phyloP scores from a whole-genome alignment of 129 eudicot genomes.

The Flaveria brownii region DNA sequence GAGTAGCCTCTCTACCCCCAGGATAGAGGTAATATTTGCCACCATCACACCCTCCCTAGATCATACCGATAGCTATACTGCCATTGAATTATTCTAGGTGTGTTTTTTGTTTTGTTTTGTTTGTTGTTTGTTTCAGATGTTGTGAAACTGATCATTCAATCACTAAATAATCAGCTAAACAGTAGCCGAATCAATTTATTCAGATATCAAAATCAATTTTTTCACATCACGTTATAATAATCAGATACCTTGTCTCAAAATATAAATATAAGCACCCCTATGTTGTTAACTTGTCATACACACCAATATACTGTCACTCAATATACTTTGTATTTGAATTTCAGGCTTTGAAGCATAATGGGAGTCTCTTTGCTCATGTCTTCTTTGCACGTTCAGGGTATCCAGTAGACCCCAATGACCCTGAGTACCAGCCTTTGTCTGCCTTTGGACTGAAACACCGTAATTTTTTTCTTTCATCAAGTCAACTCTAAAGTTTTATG shows the following conservation, averaged over 20 bases:
- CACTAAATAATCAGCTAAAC: background rate
- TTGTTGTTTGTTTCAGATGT: background rate
- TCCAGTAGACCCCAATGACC: conserved; percentile 75
- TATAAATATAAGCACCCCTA: background rate
- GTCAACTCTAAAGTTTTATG: background rate
- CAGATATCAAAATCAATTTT: background rate
- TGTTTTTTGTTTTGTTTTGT: no score
- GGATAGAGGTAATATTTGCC: no score
- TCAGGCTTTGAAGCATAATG: conserved; percentile 21
- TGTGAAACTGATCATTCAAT: background rate
- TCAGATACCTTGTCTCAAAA: background rate
- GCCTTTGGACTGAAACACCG: conserved; percentile 80
- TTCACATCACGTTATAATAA: background rate
- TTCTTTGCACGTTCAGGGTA: conserved; percentile 87
- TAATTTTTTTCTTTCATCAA: conserved; percentile 38
- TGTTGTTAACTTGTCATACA: background rate
- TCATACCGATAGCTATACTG: no score
- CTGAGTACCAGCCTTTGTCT: conserved; percentile 71
- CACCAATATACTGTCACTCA: background rate
- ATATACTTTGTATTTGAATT: background rate
- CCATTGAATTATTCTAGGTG: no score
- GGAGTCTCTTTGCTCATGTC: conserved; percentile 26
- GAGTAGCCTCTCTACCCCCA: no score
- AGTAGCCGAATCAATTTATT: background rate
- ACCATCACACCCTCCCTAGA: no score